Evolutionary conservation across 192 early-diverging fungal genomes (phyloP), one percentile per base, ranked within the genome.

Genomic region (Linnemannia zychae): DNA sequence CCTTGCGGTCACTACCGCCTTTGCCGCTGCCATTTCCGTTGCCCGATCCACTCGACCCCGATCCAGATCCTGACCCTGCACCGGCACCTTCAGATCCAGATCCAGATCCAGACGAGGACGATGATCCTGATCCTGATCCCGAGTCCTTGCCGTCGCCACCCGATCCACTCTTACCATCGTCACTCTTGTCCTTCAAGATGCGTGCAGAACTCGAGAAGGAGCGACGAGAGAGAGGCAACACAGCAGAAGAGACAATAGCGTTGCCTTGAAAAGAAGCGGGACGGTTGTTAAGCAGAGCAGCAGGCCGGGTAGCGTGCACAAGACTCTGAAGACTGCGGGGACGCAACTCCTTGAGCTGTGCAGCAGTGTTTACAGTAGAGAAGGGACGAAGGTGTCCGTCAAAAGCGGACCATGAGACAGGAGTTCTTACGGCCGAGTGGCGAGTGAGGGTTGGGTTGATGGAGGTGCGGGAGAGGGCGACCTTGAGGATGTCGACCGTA

Each of bases 371-470:
- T 3, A 47, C 15, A 44, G 68, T 65, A 40, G 82, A 84, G 68
- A 84, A 84, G 15, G 82, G 82, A n/a, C 71, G 73, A 3, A 84
- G 67, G 60, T 78, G 82, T 12, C 82, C 82, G 34, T 84, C 82
- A 60, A 84, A 84, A 4, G 72, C 50, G 34, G 72, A 71, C 82
- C 82, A 84, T 20, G 82, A n/a, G n/a, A 20, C 50, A 7, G 82
- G 82, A 2, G 82, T 79, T 36, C 36, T 74, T 34, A 69, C 75
- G 20, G 47, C 11, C 20, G 76, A 37, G 37, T 78, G 82, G 33
- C 40, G 38, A 49, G 77, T 75, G 6, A 84, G 77, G 31, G 82
- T 84, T 3, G 82, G 82, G 77, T 84, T 84, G 73, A 84, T 68
- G 24, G 82, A 79, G 1, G 67, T 84, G 31, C 82, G 76, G 5